Evolutionary conservation across 805 yeast genomes (phyloP).

Genomic region (Wickerhamiella galacta): DNA sequence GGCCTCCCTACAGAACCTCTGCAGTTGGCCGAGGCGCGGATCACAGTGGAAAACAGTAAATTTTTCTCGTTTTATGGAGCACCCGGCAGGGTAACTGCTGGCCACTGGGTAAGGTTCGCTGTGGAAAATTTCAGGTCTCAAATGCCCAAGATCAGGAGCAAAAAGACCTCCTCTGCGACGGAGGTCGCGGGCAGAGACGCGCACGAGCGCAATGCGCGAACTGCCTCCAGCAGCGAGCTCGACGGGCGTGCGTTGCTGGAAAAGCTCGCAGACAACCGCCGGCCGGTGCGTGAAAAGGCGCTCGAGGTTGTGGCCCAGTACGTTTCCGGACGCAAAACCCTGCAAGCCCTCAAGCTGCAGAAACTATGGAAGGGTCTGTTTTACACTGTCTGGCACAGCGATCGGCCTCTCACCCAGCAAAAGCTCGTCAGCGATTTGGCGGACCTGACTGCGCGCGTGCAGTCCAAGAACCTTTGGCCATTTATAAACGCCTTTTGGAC

Average conservation of each 20-base stretch:
- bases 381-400: constrained; percentile 93
- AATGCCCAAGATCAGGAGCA: too few species aligned
- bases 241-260: constrained; percentile 6
- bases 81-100: too few species aligned
- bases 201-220: too few species aligned
- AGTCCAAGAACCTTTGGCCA: constrained; percentile 25
- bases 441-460: constrained; percentile 25
- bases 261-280: constrained; percentile 17
- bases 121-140: too few species aligned
- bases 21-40: constrained; percentile 8
- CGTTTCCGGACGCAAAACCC: constrained; percentile 28
- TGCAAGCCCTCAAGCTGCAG: constrained; percentile 40
- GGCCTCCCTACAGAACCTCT: background rate
- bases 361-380: constrained; percentile 95
- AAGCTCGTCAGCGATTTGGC: constrained; percentile 62
- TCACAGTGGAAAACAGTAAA: constrained; percentile 8
- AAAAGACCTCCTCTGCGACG: too few species aligned
- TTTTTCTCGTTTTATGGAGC: too few species aligned
- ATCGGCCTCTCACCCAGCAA: constrained; percentile 85
- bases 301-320: constrained; percentile 45
- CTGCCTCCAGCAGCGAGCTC: too few species aligned
- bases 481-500: constrained; percentile 71
- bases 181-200: too few species aligned
- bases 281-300: constrained; percentile 59
- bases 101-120: too few species aligned